These are phyloP conservation scores for Tricholoma furcatifolium DNA, from an alignment of 768 basidiomycete genomes.

Conservation along the genomic window DNA sequence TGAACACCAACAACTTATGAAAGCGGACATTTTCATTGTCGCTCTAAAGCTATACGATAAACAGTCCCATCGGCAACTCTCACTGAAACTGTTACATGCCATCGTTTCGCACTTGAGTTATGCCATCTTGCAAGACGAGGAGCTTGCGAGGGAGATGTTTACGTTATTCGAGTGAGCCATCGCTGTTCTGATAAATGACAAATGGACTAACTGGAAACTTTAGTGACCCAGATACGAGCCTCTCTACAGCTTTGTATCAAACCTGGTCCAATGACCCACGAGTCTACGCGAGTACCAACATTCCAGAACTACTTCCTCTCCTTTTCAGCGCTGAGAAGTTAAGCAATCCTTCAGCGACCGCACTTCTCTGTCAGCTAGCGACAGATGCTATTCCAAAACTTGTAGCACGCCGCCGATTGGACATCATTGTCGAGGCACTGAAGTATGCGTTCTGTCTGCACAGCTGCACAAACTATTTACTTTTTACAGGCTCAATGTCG, in stretches of 20 bases:
- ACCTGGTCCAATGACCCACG: conserved; percentile 12
- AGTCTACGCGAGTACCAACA: conserved; percentile 1
- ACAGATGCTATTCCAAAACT: conserved; percentile 14
- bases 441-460: conserved; percentile 6
- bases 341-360: conserved; percentile 11
- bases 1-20: conserved; percentile 15
- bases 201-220: neutral
- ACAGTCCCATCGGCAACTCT: conserved; percentile 9
- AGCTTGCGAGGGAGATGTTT: conserved; percentile 8
- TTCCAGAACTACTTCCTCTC: conserved; percentile 15
- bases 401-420: conserved; percentile 2
- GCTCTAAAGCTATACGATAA: conserved; percentile 10
- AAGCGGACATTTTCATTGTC: conserved; percentile 13
- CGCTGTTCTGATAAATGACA: neutral
- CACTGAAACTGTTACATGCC: conserved; percentile 14
- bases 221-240: conserved; percentile 17
- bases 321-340: conserved; percentile 10
- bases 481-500: conserved; percentile 6
- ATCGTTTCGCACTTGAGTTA: conserved; percentile 15
- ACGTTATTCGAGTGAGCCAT: conserved; percentile 18
- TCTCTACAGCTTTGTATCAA: conserved; percentile 14
- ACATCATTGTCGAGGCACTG: conserved; percentile 15
- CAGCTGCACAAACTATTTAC: neutral
- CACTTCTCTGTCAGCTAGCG: conserved; percentile 15
- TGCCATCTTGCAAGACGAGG: conserved; percentile 13